These are phyloP conservation scores for Lomentospora prolificans DNA, from an alignment of 2,329 filamentous ascomycete species.

Conservation along the genomic window DNA sequence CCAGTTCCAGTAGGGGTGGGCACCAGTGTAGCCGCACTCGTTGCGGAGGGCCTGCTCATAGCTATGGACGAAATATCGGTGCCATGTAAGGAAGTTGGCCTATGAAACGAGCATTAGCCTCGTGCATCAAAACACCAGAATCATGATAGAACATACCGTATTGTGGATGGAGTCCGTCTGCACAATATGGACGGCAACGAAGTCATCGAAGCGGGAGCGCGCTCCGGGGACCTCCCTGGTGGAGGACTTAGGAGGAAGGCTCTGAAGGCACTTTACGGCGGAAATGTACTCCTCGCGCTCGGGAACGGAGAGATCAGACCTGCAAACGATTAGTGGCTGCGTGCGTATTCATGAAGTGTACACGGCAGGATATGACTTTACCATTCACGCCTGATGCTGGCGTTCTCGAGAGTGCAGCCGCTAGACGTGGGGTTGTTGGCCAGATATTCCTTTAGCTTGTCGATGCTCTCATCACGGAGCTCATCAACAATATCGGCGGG, in stretches of 20 bases:
- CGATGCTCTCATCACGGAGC: slow-evolving; percentile 11
- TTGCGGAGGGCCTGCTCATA: slow-evolving; percentile 21
- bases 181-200: slow-evolving; percentile 36
- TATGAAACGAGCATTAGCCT: background rate
- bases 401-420: slow-evolving; percentile 12
- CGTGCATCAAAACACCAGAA: too few relatives aligned
- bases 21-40: slow-evolving; percentile 27
- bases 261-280: slow-evolving; percentile 34
- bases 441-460: slow-evolving; percentile 10
- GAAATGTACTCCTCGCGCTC: slow-evolving; percentile 28
- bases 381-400: slow-evolving; percentile 5
- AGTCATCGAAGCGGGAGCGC: slow-evolving; percentile 38
- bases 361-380: background rate
- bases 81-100: slow-evolving; percentile 21
- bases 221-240: slow-evolving; percentile 28
- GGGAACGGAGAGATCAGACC: slow-evolving; percentile 14
- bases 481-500: slow-evolving; percentile 12
- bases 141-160: background rate
- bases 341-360: background rate
- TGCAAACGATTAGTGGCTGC: background rate
- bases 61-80: slow-evolving; percentile 21
- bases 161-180: slow-evolving; percentile 33
- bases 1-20: slow-evolving; percentile 38
- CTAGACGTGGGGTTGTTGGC: slow-evolving; percentile 5
- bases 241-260: slow-evolving; percentile 24